These are phyloP conservation scores for Purpureocillium takamizusanense DNA, from an alignment of 2,329 filamentous ascomycete species.

Conservation along the genomic window DNA sequence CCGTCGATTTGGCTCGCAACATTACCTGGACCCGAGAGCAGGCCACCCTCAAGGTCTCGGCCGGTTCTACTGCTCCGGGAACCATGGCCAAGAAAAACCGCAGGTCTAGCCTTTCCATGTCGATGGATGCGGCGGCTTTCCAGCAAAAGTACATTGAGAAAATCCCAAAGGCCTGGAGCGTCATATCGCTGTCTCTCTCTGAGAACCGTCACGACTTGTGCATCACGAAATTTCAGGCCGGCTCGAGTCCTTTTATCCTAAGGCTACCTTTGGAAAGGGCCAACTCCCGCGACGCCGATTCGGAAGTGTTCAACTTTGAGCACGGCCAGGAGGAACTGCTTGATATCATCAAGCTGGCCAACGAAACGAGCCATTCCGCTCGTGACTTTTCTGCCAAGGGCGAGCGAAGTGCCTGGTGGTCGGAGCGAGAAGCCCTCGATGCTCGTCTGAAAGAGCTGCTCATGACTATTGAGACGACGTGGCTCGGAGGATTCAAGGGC, in stretches of 20 bases:
- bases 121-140: slow-evolving; percentile 52
- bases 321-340: slow-evolving; percentile 71
- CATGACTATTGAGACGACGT: slow-evolving; percentile 79
- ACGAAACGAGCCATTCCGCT: slow-evolving; percentile 68
- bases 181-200: slow-evolving; percentile 76
- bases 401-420: slow-evolving; percentile 82
- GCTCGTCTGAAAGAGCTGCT: slow-evolving; percentile 67
- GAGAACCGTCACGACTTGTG: slow-evolving; percentile 77
- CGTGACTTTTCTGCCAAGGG: slow-evolving; percentile 65
- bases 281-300: slow-evolving; percentile 68
- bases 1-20: slow-evolving; percentile 61
- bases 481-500: slow-evolving; percentile 90
- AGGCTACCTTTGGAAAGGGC: slow-evolving; percentile 78
- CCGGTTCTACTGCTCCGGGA: not conserved
- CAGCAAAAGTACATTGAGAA: slow-evolving; percentile 78
- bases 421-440: slow-evolving; percentile 73
- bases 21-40: slow-evolving; percentile 58
- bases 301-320: slow-evolving; percentile 72
- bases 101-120: slow-evolving; percentile 31
- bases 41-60: slow-evolving; percentile 40
- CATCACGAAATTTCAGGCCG: slow-evolving; percentile 73
- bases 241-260: slow-evolving; percentile 73
- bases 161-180: slow-evolving; percentile 74
- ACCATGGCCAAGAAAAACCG: slow-evolving; percentile 8
- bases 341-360: slow-evolving; percentile 74